Conservation (phyloP, 2,329 filamentous ascomycete genomes). For the Penicillium sp. region DNA sequence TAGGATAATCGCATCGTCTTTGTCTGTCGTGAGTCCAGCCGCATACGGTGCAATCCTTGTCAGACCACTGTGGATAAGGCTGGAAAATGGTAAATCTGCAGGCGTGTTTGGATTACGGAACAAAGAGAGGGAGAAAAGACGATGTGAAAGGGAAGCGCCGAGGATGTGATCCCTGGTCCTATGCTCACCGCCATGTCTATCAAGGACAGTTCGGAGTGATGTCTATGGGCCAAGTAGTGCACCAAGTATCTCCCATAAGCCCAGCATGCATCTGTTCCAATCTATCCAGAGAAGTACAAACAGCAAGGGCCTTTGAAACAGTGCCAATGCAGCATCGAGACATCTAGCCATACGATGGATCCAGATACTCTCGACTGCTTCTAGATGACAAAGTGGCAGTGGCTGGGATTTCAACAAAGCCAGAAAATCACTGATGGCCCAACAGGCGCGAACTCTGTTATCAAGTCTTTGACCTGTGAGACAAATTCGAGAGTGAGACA, state of each 20-base stretch:
- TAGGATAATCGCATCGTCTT: slow-evolving; percentile 11
- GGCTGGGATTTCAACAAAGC: neutral
- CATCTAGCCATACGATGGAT: neutral
- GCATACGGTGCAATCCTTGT: slow-evolving; percentile 3
- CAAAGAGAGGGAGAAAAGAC: neutral
- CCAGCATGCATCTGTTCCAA: neutral
- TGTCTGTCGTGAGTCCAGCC: slow-evolving; percentile 10
- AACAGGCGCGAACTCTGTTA: neutral
- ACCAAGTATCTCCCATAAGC: neutral
- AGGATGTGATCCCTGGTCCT: neutral
- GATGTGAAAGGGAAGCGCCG: neutral
- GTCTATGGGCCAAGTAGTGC: neutral
- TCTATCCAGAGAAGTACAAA: too few species aligned
- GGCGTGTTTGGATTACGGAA: neutral
- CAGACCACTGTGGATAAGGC: neutral
- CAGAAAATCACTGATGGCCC: neutral
- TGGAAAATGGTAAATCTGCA: neutral
- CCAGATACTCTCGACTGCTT: neutral
- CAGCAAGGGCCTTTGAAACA: neutral
- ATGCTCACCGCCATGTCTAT: neutral
- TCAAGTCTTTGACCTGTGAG: neutral
- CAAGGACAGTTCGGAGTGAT: neutral
- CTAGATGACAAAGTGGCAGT: neutral
- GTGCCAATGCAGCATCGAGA: neutral
- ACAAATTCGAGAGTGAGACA: slow-evolving; percentile 3